These are phyloP conservation scores for Euphorbia tirucalli DNA, from an alignment of 345 rosid species.

Conservation along the genomic window DNA sequence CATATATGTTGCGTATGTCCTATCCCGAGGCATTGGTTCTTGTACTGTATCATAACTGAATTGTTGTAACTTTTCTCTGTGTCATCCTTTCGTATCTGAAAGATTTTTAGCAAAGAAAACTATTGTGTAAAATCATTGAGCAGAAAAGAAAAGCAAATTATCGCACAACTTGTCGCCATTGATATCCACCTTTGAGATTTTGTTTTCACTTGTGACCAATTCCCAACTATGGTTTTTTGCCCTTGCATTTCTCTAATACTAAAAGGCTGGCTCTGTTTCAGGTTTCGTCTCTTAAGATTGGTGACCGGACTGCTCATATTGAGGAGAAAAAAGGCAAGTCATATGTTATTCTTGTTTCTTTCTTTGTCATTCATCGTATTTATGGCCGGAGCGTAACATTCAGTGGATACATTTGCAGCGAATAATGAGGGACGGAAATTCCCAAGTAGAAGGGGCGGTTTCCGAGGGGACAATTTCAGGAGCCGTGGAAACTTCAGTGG, in stretches of 20 bases:
- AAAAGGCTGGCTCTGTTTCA: slow-evolving; percentile 16
- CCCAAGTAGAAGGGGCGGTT: slow-evolving; percentile 16
- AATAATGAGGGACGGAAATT: slow-evolving; percentile 18
- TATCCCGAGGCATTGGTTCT: too few species aligned
- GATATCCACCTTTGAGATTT: neutral
- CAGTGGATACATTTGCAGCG: slow-evolving; percentile 11
- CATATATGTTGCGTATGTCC: too few species aligned
- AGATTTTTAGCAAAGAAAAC: neutral
- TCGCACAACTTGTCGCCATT: neutral
- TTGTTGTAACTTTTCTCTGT: neutral
- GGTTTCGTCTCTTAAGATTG: slow-evolving; percentile 52
- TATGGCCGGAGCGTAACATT: neutral
- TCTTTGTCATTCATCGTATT: too few species aligned
- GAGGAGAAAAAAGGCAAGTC: slow-evolving; percentile 73
- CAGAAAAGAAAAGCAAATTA: neutral
- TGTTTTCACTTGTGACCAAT: neutral
- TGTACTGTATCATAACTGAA: too few species aligned
- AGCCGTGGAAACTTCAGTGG: slow-evolving; percentile 15
- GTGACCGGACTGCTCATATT: slow-evolving; percentile 60
- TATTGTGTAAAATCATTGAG: neutral
- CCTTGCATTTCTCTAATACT: neutral
- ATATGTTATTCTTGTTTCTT: neutral
- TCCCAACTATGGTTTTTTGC: neutral
- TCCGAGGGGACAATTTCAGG: slow-evolving; percentile 12
- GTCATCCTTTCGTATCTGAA: neutral